Conservation (phyloP, 345 rosid genomes). For the Eucalyptus viminalis region DNA sequence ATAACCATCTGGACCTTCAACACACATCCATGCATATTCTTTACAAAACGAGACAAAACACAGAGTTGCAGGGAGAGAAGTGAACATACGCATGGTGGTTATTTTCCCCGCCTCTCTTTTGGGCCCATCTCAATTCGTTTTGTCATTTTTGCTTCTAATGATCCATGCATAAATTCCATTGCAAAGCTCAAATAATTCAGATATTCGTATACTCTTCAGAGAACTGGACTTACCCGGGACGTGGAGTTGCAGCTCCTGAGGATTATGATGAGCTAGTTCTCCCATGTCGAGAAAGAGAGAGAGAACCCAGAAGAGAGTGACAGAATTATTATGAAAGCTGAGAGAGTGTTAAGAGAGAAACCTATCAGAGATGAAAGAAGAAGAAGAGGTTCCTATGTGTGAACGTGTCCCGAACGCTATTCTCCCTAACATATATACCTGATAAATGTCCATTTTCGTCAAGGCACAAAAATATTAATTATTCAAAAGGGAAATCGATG, state of each 20-base stretch:
- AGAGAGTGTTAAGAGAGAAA: background rate
- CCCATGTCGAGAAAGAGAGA: background rate
- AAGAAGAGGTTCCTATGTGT: background rate
- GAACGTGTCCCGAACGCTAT: background rate
- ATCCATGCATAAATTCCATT: background rate
- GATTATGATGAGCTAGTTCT: background rate
- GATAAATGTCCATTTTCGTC: background rate
- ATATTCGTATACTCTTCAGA: background rate
- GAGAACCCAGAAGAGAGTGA: background rate
- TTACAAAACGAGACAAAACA: background rate
- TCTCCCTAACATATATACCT: background rate
- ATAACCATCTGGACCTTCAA: background rate
- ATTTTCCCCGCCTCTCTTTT: background rate
- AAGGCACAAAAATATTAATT: background rate
- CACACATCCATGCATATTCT: background rate
- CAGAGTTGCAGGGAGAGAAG: background rate
- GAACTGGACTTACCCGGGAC: background rate
- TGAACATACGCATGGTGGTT: background rate
- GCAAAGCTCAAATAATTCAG: background rate
- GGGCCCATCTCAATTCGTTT: background rate
- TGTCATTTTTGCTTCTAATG: background rate
- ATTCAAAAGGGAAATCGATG: background rate
- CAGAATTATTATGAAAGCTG: background rate
- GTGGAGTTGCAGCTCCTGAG: background rate
- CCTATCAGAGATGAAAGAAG: background rate